These are phyloP conservation scores for Chenopodium album DNA, from an alignment of 148 eudicot genomes.

Conservation along the genomic window DNA sequence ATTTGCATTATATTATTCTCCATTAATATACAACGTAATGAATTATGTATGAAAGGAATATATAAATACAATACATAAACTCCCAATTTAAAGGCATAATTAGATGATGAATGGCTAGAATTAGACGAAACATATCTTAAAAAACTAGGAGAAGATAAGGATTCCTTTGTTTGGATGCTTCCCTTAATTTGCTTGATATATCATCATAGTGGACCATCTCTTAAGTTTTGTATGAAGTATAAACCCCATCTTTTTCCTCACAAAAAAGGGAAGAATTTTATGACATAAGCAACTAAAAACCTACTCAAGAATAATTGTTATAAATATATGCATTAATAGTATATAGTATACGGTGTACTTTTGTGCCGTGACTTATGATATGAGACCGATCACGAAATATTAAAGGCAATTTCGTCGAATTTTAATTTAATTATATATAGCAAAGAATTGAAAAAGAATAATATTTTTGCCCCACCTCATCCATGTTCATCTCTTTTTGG, in stretches of 20 bases:
- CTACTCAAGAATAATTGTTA: background rate
- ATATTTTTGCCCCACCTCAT: constrained; percentile 4
- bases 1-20: too few relatives aligned
- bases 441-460: background rate
- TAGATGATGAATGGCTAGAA: constrained; percentile 10
- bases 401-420: background rate
- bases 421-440: background rate
- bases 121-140: background rate
- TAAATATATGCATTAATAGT: background rate
- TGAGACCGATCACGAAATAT: background rate
- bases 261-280: constrained; percentile 13
- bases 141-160: constrained; percentile 13
- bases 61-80: background rate
- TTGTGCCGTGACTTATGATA: background rate
- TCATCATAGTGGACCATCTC: constrained; percentile 7
- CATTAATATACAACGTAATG: too few relatives aligned
- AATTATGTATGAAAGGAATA: background rate
- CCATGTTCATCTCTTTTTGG: background rate
- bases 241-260: background rate
- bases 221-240: background rate
- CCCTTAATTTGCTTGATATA: background rate
- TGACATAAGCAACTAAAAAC: constrained; percentile 18
- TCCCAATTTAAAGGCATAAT: background rate
- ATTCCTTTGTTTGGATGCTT: constrained; percentile 16
- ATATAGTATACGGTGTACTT: background rate